phyloP scores from a whole-genome alignment of 495 filamentous ascomycete genomes.

The Poronia punctata region DNA sequence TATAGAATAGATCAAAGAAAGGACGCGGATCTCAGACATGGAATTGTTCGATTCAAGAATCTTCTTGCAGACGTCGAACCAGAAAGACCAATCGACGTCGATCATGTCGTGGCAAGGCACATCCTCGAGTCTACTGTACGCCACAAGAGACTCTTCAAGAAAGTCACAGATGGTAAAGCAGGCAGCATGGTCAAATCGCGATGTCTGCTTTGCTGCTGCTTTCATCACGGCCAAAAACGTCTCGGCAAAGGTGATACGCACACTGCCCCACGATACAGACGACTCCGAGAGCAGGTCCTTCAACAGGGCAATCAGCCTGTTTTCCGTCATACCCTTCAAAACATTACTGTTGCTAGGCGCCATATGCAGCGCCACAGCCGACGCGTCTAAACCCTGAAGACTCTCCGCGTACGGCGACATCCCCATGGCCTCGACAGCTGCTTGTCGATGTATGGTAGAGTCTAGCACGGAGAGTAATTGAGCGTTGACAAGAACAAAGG shows the following conservation, averaged over 20 bases:
- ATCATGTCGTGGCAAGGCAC: conserved; percentile 26
- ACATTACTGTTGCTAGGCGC: conserved; percentile 54
- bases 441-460: conserved; percentile 72
- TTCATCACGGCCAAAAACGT: conserved; percentile 69
- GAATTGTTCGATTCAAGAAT: conserved; percentile 88
- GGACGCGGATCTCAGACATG: conserved; percentile 84
- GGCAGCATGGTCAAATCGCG: conserved; percentile 77
- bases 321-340: conserved; percentile 81
- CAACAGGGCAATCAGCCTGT: conserved; percentile 78
- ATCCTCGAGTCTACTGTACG: conserved; percentile 28
- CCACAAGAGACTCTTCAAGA: conserved; percentile 62
- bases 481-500: conserved; percentile 74
- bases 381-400: conserved; percentile 64
- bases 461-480: conserved; percentile 80
- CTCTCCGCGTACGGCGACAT: conserved; percentile 70
- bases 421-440: conserved; percentile 43
- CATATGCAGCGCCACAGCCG: conserved; percentile 59
- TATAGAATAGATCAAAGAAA: conserved; percentile 74
- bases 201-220: conserved; percentile 65
- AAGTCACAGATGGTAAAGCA: conserved; percentile 93
- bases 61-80: conserved; percentile 74
- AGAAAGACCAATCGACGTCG: conserved; percentile 77
- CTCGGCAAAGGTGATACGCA: conserved; percentile 68
- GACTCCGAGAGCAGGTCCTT: conserved; percentile 68
- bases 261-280: conserved; percentile 28